Evolutionary conservation across 73 alveolate genomes (phyloP).

Genomic region (Paramecium octaurelia): DNA sequence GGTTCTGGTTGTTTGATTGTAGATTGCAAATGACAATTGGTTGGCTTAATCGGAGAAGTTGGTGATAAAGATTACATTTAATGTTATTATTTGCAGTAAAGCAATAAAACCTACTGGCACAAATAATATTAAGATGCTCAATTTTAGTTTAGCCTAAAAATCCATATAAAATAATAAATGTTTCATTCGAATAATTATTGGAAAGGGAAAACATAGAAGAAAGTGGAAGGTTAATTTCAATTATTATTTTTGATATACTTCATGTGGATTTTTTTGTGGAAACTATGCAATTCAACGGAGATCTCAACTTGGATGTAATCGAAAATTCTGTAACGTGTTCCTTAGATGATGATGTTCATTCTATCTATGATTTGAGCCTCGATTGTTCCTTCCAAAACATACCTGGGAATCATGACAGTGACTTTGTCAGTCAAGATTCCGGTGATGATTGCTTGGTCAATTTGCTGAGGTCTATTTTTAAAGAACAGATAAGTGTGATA

Average conservation of each 20-base stretch:
- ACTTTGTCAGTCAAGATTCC: constrained; percentile 72
- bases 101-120: neutral
- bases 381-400: constrained; percentile 81
- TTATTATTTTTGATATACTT: constrained; percentile 15
- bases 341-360: constrained; percentile 10
- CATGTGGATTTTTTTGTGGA: constrained; percentile 54
- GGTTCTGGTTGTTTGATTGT: neutral
- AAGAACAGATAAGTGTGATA: constrained; percentile 81
- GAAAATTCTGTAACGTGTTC: constrained; percentile 14
- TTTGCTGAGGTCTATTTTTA: constrained; percentile 55
- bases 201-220: too few relatives aligned
- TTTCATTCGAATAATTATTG: neutral
- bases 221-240: neutral
- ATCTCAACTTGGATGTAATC: constrained; percentile 51
- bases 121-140: neutral
- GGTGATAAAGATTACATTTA: neutral
- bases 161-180: neutral
- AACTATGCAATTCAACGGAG: constrained; percentile 42
- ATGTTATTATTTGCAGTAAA: neutral
- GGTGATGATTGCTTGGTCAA: constrained; percentile 77
- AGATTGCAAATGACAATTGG: neutral
- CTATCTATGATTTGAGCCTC: neutral
- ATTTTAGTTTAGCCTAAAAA: neutral
- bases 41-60: neutral
- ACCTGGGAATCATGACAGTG: constrained; percentile 71